These are phyloP conservation scores for Brassica rapa DNA, from an alignment of 345 rosid genomes.

Conservation along the genomic window DNA sequence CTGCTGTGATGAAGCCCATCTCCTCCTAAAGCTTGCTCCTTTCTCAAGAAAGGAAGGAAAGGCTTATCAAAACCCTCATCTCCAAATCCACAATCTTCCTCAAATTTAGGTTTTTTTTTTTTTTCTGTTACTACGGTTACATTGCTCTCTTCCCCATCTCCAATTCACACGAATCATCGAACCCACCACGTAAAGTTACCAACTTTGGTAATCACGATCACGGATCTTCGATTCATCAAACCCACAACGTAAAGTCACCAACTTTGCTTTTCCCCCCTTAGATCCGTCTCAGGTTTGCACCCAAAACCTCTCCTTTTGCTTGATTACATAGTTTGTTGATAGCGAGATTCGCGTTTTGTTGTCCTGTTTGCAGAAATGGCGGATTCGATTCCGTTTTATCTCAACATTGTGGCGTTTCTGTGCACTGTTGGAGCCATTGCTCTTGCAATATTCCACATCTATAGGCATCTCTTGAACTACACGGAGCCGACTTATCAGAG, in stretches of 20 bases:
- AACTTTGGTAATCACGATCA: not conserved
- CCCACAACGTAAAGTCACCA: no score
- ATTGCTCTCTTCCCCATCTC: slow-evolving; percentile 7
- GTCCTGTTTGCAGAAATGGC: slow-evolving; percentile 47
- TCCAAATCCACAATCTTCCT: not conserved
- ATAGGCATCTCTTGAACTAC: slow-evolving; percentile 84
- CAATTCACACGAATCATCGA: not conserved
- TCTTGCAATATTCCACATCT: slow-evolving; percentile 73
- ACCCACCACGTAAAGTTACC: not conserved
- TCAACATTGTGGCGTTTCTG: slow-evolving; percentile 59
- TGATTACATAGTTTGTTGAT: slow-evolving; percentile 10
- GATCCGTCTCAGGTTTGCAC: slow-evolving; percentile 33
- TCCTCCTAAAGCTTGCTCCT: slow-evolving; percentile 3
- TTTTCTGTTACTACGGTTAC: slow-evolving; percentile 28
- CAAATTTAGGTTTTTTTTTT: slow-evolving; percentile 8
- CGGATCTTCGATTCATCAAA: no score
- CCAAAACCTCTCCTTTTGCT: slow-evolving; percentile 1
- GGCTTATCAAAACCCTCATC: slow-evolving; percentile 36
- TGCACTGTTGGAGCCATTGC: slow-evolving; percentile 75
- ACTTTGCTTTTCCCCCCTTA: not conserved
- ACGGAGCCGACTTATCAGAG: slow-evolving; percentile 96
- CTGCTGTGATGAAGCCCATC: slow-evolving; percentile 15
- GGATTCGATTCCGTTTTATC: slow-evolving; percentile 56
- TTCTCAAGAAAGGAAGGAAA: slow-evolving; percentile 7
- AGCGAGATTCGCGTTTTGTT: not conserved